These are phyloP conservation scores for Durio zibethinus DNA, from an alignment of 345 rosid genomes.

Conservation along the genomic window DNA sequence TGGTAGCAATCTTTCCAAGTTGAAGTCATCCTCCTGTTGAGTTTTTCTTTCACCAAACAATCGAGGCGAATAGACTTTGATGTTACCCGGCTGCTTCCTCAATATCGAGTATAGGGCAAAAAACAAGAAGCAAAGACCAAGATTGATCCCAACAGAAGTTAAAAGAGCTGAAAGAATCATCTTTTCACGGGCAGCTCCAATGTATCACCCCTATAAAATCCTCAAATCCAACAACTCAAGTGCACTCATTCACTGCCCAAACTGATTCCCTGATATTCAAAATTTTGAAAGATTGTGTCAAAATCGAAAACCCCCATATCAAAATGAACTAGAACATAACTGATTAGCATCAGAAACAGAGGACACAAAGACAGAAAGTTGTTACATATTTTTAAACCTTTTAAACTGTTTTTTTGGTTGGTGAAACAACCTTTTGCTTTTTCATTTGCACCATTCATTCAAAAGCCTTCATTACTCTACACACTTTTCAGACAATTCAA, in stretches of 20 bases:
- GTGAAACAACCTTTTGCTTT: not conserved
- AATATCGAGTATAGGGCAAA: slow-evolving; percentile 77
- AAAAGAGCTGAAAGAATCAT: slow-evolving; percentile 87
- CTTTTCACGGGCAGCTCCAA: slow-evolving; percentile 2
- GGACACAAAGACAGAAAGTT: not conserved
- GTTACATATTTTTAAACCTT: not conserved
- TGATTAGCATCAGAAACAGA: not conserved
- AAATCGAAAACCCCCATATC: not conserved
- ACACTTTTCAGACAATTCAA: not conserved
- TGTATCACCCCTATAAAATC: not conserved
- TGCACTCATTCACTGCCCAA: not conserved
- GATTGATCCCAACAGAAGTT: slow-evolving; percentile 94
- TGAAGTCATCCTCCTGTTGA: slow-evolving; percentile 33
- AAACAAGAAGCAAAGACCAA: slow-evolving; percentile 74
- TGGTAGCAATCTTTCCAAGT: slow-evolving; percentile 66
- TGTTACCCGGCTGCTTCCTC: slow-evolving; percentile 71
- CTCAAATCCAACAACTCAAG: not conserved
- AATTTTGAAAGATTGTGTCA: not conserved
- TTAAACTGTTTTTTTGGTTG: not conserved
- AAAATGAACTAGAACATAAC: not conserved
- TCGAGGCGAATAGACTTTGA: slow-evolving; percentile 63
- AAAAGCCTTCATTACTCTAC: not conserved
- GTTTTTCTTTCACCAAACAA: slow-evolving; percentile 40
- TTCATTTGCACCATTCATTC: not conserved
- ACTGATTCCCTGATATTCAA: slow-evolving; percentile 1